Base-by-base conservation (phyloP, 1,284 basidiomycete species). In the Sporisorium graminicola region DNA sequence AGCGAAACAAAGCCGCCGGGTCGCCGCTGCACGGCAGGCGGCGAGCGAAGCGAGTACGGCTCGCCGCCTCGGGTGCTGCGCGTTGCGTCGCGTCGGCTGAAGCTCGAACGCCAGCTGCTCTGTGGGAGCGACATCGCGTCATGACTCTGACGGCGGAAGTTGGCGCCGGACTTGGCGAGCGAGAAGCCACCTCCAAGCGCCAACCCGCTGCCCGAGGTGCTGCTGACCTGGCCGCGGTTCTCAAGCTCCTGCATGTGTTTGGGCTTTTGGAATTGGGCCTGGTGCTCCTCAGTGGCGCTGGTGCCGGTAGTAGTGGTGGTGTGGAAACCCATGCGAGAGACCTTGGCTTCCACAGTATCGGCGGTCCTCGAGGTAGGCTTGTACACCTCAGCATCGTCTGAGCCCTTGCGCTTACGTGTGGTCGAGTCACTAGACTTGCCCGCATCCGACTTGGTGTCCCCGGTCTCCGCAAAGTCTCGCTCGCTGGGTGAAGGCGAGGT, bases 181-280 rank as follows among this genome's bases (percentile, higher is more conserved):
- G 74, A 76, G 27, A 76, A 76, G 26, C 74, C 74, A 7, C 74
- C 74, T n/a, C 74, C 74, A 1, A 76, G 57, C 5, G 74, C 74
- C 6, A 76, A 46, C 7, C 74, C 74, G 18, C 55, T 65, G 7
- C 74, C 74, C 3, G 43, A 22, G 9, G 44, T n/a, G 1, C 50
- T 44, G 14, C n/a, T 53, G 7, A 29, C 42, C 18, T 42, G 58
- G 18, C 46, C 51, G 26, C 60, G 66, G 18, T 8, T 59, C 12
- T 75, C 56, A 6, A 75, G 55, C 42, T 70, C 57, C 57, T 75
- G 59, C 67, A 70, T 70, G 33, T 72, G 74, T 40, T 63, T 67
- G 7, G 74, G 74, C 42, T 62, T 58, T 22, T 53, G n/a, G 27
- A 59, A 62, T 0, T 59, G 62, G 0, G 59, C 52, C 43, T 60